Base-by-base conservation (phyloP, 306 rosid species). In the Psophocarpus tetragonolobus region DNA sequence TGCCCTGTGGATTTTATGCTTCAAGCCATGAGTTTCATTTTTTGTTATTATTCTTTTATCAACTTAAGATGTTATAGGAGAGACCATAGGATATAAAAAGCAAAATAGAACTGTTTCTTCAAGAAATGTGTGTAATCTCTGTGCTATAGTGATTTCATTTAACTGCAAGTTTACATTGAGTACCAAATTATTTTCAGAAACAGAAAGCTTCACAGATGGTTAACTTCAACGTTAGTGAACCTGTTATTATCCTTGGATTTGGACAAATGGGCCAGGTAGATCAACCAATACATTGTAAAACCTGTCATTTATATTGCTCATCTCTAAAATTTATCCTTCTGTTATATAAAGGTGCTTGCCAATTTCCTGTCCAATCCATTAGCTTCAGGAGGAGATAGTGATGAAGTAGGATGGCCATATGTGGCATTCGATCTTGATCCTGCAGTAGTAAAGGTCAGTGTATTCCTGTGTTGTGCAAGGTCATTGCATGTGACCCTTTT, bases 201-300 rank as follows among this genome's bases (percentile, higher is more conserved):
- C 86, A 95, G 93, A 82, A 88, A 86, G 68, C 80, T 75, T 57
- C 86, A 26, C 97, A 88, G 76, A 74, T 30, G 84, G 81, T 85
- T 71, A 75, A 88, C 84, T 95, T 88, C 45, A 76, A 87, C 33
- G 90, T 85, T 15, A 88, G 82, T n/a, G 98, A 94, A 65, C 98
- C 98, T 20, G 88, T 95, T 80, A 90, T 95, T 54, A 87, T 92
- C 79, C 92, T 95, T 88, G 99, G 99, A 83, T 95, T 95, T 86
- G 99, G 99, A 51, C 96, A 92, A 85, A 95, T 90, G 96, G 97
- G 97, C 57, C 99, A 95, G 99, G 99, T 95, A 86, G 54, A 29
- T 62, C 54, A 51, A 61, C 10, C 63, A 42, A 82, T 72, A 20
- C 83, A 65, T 75, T 45, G 73, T 61, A 58, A 29, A 56, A 85